These are phyloP conservation scores for Lindgomyces ingoldianus DNA, from an alignment of 495 filamentous ascomycete genomes.

Conservation along the genomic window DNA sequence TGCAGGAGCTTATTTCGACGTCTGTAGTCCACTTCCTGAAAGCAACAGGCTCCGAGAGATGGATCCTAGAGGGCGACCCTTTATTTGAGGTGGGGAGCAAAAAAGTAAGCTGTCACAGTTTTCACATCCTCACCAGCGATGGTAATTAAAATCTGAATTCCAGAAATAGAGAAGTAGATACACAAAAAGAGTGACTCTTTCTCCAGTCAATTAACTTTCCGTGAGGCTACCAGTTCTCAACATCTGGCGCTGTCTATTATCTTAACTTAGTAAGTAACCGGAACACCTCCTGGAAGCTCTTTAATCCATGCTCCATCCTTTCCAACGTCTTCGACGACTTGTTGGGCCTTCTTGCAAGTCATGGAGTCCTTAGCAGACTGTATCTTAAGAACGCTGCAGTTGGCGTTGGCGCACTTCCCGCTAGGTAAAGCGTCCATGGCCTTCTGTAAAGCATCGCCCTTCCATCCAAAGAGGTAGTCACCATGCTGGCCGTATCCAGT, in stretches of 20 bases:
- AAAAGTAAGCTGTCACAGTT: neutral
- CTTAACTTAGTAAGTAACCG: conserved; percentile 12
- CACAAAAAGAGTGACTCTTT: conserved; percentile 10
- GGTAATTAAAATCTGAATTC: neutral
- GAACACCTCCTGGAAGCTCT: conserved; percentile 26
- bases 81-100: neutral
- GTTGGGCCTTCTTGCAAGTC: conserved; percentile 31
- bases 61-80: neutral
- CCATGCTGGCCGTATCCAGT: conserved; percentile 27
- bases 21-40: neutral
- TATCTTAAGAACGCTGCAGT: conserved; percentile 34
- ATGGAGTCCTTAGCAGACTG: conserved; percentile 27
- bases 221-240: neutral
- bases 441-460: conserved; percentile 32
- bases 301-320: conserved; percentile 27
- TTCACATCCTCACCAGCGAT: neutral
- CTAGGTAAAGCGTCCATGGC: conserved; percentile 34
- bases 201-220: neutral
- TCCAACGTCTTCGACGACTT: conserved; percentile 21
- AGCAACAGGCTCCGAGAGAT: neutral
- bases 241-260: neutral
- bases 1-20: neutral
- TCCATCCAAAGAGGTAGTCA: conserved; percentile 37
- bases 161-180: conserved; percentile 1
- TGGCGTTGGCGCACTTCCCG: conserved; percentile 34